A percentile compares a stretch with the other conserved stretches of the same genome.
Evolutionary conservation across 83 land plant species (phyloP).

Genomic region (Larix sibirica): DNA sequence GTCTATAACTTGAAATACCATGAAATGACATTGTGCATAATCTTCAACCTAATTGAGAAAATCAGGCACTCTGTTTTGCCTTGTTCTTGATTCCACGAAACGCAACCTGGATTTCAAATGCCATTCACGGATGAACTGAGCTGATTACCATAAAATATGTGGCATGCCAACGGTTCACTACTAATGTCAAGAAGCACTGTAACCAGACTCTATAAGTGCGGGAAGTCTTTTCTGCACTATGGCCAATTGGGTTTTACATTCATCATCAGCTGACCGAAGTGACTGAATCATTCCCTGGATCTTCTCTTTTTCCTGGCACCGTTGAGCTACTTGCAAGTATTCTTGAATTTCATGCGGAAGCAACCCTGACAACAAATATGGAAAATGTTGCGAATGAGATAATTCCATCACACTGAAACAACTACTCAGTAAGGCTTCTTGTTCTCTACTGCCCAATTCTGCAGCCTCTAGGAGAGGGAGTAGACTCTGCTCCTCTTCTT

Average conservation of each 20-base stretch:
- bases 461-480: slow-evolving; percentile 65
- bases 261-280: slow-evolving; percentile 1
- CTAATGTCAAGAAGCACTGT: too few relatives aligned
- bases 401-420: slow-evolving; percentile 46
- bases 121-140: too few relatives aligned
- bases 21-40: too few relatives aligned
- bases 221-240: too few relatives aligned
- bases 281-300: slow-evolving; percentile 14
- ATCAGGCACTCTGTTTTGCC: too few relatives aligned
- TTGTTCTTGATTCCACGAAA: too few relatives aligned
- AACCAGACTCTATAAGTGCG: too few relatives aligned
- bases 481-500: slow-evolving; percentile 64
- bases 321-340: slow-evolving; percentile 43
- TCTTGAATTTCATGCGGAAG: slow-evolving; percentile 56
- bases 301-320: slow-evolving; percentile 9
- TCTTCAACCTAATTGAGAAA: too few relatives aligned
- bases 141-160: too few relatives aligned
- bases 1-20: too few relatives aligned
- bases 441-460: slow-evolving; percentile 46
- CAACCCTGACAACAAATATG: slow-evolving; percentile 60
- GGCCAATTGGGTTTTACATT: neutral
- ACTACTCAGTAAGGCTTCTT: slow-evolving; percentile 31
- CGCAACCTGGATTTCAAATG: too few relatives aligned
- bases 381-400: slow-evolving; percentile 48
- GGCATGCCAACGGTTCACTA: too few relatives aligned